Base-by-base conservation (phyloP, 2,329 filamentous ascomycete genomes). In the Didymella pinodella region DNA sequence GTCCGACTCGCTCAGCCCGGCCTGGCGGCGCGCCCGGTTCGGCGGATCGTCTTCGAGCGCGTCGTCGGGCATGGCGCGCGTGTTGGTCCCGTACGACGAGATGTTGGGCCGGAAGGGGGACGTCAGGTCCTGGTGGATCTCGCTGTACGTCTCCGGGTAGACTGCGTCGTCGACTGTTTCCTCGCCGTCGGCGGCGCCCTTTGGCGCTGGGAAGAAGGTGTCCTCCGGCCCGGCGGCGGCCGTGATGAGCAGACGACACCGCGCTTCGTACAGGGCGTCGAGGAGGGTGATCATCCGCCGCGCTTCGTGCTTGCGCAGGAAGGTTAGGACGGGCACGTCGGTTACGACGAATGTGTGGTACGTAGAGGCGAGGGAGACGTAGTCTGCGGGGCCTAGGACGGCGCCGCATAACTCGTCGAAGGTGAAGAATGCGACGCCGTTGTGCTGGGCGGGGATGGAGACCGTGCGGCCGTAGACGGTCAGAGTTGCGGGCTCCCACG, bases 51-150 rank as follows among this genome's bases (percentile, higher is more conserved):
- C 81, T 73, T 83, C 81, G n/a, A 83, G 74, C 0, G 79, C 76
- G 60, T 83, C 80, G 12, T 72, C 70, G 7, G 77, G 69, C 16
- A 83, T 76, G 0, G 76, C 72, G n/a, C 51, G 29, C 2, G 47
- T 45, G 51, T 76, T 52, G 41, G 76, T 72, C 29, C 73, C 77
- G 67, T 92, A 91, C 1, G 84, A 85, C 0, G 90, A 88, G 25
- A 93, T 82, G 73, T 95, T 95, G 29, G 91, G 91, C 2, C 91
- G 83, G 78, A 95, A 95, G 0, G 91, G 91, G 0, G 88, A 87
- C 41, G 86, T 87, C 34, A 87, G 85, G 70, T 94, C 91, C 73
- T 94, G 91, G 71, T 92, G 93, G 29, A 91, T 89, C 74, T 94
- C 90, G 3, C 86, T 83, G 48, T 88, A 83, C 1, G 87, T 88